phyloP scores from a whole-genome alignment of 768 basidiomycete species.

The Podaxis sp. region DNA sequence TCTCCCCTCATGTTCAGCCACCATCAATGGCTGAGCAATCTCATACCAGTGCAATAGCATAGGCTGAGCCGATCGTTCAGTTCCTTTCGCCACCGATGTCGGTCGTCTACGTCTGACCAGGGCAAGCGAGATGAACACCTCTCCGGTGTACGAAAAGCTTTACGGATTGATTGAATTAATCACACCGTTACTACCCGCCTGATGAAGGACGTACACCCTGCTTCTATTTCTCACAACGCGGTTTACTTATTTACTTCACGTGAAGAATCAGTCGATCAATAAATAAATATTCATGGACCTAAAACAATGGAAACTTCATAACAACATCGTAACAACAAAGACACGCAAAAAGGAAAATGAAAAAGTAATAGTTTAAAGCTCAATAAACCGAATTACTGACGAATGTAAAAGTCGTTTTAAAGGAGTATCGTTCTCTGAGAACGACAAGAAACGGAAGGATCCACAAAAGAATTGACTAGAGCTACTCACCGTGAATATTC shows the following conservation, averaged over 20 bases:
- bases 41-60: no score
- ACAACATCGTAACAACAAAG: neutral
- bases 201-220: no score
- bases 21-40: no score
- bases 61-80: no score
- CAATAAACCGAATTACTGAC: neutral
- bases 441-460: neutral
- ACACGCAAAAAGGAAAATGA: neutral
- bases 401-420: neutral
- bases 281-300: neutral
- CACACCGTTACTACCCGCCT: no score
- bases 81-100: no score
- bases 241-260: neutral
- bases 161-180: no score
- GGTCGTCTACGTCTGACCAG: no score
- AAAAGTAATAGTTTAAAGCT: neutral
- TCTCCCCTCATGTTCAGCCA: no score
- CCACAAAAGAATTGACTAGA: neutral
- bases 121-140: no score
- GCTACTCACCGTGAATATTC: neutral
- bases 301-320: neutral
- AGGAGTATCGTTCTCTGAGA: neutral
- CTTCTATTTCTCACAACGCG: no score
- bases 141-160: no score
- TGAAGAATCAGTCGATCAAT: neutral